These are phyloP conservation scores for Erucastrum elatum DNA, from an alignment of 345 rosid genomes.

Conservation along the genomic window DNA sequence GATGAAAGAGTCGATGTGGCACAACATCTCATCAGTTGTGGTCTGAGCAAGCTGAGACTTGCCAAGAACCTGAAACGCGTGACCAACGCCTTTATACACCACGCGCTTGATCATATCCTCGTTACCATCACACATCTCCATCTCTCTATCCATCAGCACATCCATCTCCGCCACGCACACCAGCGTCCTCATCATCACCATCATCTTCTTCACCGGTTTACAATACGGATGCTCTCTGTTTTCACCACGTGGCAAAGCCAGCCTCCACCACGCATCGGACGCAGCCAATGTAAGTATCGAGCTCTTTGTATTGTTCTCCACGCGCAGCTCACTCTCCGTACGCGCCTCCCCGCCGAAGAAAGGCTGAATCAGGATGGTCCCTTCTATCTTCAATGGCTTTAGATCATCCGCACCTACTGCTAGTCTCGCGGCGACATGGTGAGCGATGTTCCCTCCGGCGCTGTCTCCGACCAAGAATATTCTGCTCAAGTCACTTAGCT, in stretches of 20 bases:
- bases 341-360: constrained; percentile 65
- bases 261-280: constrained; percentile 74
- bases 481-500: constrained; percentile 40
- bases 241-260: constrained; percentile 61
- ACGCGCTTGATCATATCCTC: constrained; percentile 50
- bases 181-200: constrained; percentile 41
- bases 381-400: constrained; percentile 46
- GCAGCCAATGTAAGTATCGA: constrained; percentile 56
- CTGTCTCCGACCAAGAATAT: constrained; percentile 70
- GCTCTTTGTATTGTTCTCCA: constrained; percentile 40
- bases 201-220: constrained; percentile 42
- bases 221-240: constrained; percentile 81
- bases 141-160: constrained; percentile 62
- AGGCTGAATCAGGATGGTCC: constrained; percentile 58
- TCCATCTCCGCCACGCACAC: constrained; percentile 76
- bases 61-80: constrained; percentile 74
- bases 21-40: constrained; percentile 55
- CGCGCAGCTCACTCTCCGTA: constrained; percentile 53
- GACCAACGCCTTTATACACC: constrained; percentile 71
- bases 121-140: constrained; percentile 49
- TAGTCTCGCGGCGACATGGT: constrained; percentile 44
- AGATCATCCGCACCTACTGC: not conserved
- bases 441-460: constrained; percentile 70
- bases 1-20: constrained; percentile 53
- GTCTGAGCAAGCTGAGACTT: constrained; percentile 56